Conservation (phyloP, 2,329 filamentous ascomycete genomes). For the Ophiostoma triangulosporum region DNA sequence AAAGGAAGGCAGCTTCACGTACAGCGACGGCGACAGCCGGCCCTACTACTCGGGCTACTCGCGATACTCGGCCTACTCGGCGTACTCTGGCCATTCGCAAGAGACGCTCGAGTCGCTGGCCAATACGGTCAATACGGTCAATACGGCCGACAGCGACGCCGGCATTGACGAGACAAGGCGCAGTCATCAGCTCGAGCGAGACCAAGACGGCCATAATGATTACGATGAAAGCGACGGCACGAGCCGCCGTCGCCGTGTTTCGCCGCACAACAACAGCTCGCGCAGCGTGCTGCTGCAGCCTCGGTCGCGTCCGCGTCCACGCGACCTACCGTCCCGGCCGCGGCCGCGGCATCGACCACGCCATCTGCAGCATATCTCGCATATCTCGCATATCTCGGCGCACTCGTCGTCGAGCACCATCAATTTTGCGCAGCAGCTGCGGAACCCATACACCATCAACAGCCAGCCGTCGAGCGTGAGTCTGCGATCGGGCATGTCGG, state of each 20-base stretch:
- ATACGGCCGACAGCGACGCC: conserved; percentile 15
- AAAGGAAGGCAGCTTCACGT: conserved; percentile 16
- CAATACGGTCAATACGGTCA: too few species aligned
- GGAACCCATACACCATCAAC: conserved; percentile 26
- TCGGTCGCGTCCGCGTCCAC: background rate
- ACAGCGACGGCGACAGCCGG: conserved; percentile 26
- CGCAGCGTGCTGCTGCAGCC: background rate
- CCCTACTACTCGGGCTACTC: conserved; percentile 13
- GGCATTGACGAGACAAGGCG: conserved; percentile 30
- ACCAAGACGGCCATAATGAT: background rate
- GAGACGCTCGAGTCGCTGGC: too few species aligned
- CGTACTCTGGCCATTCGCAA: background rate
- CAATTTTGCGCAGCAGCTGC: conserved; percentile 31
- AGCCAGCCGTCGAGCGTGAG: conserved; percentile 28
- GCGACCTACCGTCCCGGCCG: background rate
- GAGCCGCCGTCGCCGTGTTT: conserved; percentile 3
- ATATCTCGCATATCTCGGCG: background rate
- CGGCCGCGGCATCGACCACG: too few species aligned
- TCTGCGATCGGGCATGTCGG: conserved; percentile 23
- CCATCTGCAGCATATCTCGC: too few species aligned
- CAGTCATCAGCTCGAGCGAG: conserved; percentile 4
- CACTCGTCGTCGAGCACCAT: conserved; percentile 12
- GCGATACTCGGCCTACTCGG: conserved; percentile 1
- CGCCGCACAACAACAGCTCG: background rate
- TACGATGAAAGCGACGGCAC: conserved; percentile 4